These are phyloP conservation scores for Mycena galopus DNA, from an alignment of 768 basidiomycete species.

Conservation along the genomic window DNA sequence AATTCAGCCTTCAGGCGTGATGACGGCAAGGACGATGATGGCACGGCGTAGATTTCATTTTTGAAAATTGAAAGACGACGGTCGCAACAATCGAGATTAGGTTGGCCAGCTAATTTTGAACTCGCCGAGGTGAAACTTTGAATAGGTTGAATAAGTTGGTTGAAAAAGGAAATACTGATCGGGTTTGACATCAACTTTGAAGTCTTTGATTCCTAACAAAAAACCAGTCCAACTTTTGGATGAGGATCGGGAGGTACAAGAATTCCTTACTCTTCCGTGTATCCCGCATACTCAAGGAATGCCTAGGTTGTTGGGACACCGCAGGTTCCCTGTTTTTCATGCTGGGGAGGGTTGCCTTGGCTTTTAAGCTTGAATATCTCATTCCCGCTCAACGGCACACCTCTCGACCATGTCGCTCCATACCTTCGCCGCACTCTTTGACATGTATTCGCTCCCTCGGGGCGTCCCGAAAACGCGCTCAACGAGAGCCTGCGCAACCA, in stretches of 20 bases:
- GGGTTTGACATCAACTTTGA: no score
- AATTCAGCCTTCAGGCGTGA: neutral
- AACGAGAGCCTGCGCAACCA: neutral
- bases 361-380: slow-evolving; percentile 55
- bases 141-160: neutral
- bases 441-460: slow-evolving; percentile 31
- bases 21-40: neutral
- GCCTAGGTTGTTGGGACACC: neutral
- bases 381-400: slow-evolving; percentile 17
- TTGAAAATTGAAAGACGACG: neutral
- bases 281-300: neutral
- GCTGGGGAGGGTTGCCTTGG: slow-evolving; percentile 73
- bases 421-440: slow-evolving; percentile 37
- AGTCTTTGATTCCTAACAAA: no score
- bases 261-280: neutral
- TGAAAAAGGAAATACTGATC: neutral
- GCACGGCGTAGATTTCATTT: neutral
- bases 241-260: neutral
- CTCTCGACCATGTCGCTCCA: slow-evolving; percentile 38
- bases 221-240: neutral
- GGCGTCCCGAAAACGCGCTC: slow-evolving; percentile 12
- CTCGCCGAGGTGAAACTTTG: neutral
- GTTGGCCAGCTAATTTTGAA: neutral
- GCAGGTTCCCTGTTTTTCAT: slow-evolving; percentile 63
- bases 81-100: slow-evolving; percentile 1